Base-by-base conservation (phyloP, 352 stramenopile species). In the Phytophthora nicotianae region DNA sequence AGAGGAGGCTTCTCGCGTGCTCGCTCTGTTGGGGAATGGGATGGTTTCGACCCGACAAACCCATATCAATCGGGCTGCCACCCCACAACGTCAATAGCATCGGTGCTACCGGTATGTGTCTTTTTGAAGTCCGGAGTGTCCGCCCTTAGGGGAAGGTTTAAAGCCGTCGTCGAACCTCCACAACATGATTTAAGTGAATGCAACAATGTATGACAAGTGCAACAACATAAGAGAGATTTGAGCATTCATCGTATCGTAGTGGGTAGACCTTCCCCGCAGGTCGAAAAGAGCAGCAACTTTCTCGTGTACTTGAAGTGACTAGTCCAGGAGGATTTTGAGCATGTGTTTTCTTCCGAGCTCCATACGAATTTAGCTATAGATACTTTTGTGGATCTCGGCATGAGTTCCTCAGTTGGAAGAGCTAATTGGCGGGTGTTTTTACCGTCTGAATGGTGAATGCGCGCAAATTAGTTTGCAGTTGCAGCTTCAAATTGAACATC, bases 1-100 rank as follows among this genome's bases (percentile, higher is more conserved):
- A 19, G 46, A 46, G 41, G 54, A 35, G 48, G 40, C 50, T 62
- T 71, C 57, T 71, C 41, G 29, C 43, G 51, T 41, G 26, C 55
- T 54, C 55, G 38, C 53, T 62, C 37, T 72, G 56, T 72, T 64
- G 48, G 38, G 11, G 57, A 72, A 66, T 68, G 57, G 53, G 45
- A 64, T 58, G 40, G 62, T 62, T 69, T 69, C 47, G 57, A 41
- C 66, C 60, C 61, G 38, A 48, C 47, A 72, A 72, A 72, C 58
- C 65, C 64, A 60, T 64, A 68, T 63, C 46, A 62, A 68, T 27
- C 46, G 46, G 33, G 19, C 37, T 17, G 23, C 17, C 46, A 20
- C 45, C 14, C 17, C 55, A n/a, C 48, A 32, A 53, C 61, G 35
- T 56, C 56, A 60, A 62, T 51, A 59, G 64, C 64, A 54, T 65